phyloP scores from a whole-genome alignment of 805 yeast species.

The Suhomyces sp. region DNA sequence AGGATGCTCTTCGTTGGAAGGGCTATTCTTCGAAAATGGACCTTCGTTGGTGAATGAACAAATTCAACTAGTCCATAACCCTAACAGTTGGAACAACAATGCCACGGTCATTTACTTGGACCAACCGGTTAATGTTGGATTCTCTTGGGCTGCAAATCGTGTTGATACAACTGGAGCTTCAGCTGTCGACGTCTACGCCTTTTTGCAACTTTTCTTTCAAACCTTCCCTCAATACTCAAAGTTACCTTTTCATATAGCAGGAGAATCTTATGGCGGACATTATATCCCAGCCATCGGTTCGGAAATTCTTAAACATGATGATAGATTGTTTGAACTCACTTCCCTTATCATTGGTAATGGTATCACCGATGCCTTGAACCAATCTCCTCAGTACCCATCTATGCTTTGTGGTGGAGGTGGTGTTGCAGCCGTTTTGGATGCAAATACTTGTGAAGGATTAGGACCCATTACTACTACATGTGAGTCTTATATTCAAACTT shows the following conservation, averaged over 20 bases:
- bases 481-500: slow-evolving; percentile 14
- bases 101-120: slow-evolving; percentile 27
- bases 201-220: slow-evolving; percentile 24
- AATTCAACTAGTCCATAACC: slow-evolving; percentile 24
- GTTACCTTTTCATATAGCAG: slow-evolving; percentile 23
- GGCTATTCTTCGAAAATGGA: slow-evolving; percentile 30
- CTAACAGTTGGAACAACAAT: slow-evolving; percentile 28
- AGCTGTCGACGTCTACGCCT: slow-evolving; percentile 18
- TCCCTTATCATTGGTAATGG: slow-evolving; percentile 47
- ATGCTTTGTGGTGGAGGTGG: slow-evolving; percentile 50
- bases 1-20: slow-evolving; percentile 29
- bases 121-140: slow-evolving; percentile 25
- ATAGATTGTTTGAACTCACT: slow-evolving; percentile 25
- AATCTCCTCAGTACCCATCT: slow-evolving; percentile 38
- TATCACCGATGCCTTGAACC: slow-evolving; percentile 42
- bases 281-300: slow-evolving; percentile 20
- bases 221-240: slow-evolving; percentile 18
- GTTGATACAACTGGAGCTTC: slow-evolving; percentile 17
- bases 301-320: slow-evolving; percentile 21
- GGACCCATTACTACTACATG: slow-evolving; percentile 34
- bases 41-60: slow-evolving; percentile 23
- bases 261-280: slow-evolving; percentile 27
- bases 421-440: slow-evolving; percentile 31
- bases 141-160: slow-evolving; percentile 17
- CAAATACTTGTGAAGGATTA: slow-evolving; percentile 31